Conservation (phyloP, 2,329 filamentous ascomycete genomes). For the Ceratocystis lukuohia region DNA sequence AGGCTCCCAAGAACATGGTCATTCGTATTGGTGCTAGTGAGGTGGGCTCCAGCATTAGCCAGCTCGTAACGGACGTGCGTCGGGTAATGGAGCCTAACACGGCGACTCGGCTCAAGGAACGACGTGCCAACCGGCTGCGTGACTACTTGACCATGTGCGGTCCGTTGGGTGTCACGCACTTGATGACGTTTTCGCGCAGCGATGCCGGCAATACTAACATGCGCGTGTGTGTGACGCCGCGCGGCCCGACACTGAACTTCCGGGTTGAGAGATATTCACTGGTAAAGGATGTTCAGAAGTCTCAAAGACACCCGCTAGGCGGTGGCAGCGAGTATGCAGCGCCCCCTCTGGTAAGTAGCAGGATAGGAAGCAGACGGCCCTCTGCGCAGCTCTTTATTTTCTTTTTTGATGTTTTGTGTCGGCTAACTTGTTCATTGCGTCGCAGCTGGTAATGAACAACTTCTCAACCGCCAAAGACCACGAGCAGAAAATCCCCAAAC, state of each 20-base stretch:
- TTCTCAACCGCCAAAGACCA: slow-evolving; percentile 54
- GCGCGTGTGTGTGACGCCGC: slow-evolving; percentile 71
- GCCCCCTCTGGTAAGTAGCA: slow-evolving; percentile 54
- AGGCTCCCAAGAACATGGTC: slow-evolving; percentile 90
- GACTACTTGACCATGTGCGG: slow-evolving; percentile 96
- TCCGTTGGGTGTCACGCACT: slow-evolving; percentile 80
- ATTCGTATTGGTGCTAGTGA: slow-evolving; percentile 92
- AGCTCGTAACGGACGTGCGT: slow-evolving; percentile 82
- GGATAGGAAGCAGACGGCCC: background rate
- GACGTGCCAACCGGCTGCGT: slow-evolving; percentile 71
- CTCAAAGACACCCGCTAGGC: slow-evolving; percentile 68
- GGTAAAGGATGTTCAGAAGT: slow-evolving; percentile 75
- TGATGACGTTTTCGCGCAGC: slow-evolving; percentile 85
- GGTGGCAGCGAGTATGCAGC: slow-evolving; percentile 76
- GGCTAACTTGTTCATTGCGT: background rate
- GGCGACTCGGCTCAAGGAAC: slow-evolving; percentile 75
- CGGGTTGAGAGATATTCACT: slow-evolving; percentile 89
- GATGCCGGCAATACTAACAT: slow-evolving; percentile 84
- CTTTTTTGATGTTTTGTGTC: background rate
- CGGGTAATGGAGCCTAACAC: slow-evolving; percentile 94
- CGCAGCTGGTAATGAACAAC: slow-evolving; percentile 91
- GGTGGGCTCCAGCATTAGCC: slow-evolving; percentile 79
- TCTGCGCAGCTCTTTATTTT: background rate
- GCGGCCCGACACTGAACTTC: slow-evolving; percentile 88
- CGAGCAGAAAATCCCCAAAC: slow-evolving; percentile 66